Conservation (phyloP, 2,329 filamentous ascomycete species). For the Arthrobotrys sinensis region DNA sequence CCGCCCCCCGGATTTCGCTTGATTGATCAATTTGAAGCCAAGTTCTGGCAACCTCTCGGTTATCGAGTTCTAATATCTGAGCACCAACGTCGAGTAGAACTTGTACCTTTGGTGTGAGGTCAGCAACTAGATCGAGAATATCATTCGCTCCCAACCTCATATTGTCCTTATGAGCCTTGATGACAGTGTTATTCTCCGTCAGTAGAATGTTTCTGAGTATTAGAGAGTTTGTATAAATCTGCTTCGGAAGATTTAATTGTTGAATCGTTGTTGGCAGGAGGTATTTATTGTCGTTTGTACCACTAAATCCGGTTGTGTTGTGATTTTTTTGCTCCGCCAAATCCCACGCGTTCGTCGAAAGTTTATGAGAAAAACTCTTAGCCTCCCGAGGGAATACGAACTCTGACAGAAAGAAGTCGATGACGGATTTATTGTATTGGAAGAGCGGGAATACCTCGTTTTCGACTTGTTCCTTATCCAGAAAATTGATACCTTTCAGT, state of each 20-base stretch:
- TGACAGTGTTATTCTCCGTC: conserved; percentile 29
- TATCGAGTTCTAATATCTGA: conserved; percentile 76
- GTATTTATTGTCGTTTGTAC: conserved; percentile 76
- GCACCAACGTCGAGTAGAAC: conserved; percentile 82
- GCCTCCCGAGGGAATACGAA: conserved; percentile 76
- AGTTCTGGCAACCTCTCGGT: conserved; percentile 71
- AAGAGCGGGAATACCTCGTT: conserved; percentile 72
- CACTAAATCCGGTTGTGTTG: conserved; percentile 77
- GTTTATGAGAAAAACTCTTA: conserved; percentile 76
- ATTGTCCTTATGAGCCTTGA: conserved; percentile 63
- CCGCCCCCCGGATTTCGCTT: conserved; percentile 66
- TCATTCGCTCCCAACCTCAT: conserved; percentile 63
- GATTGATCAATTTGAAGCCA: conserved; percentile 70
- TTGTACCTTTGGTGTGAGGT: conserved; percentile 68
- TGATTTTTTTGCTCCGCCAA: conserved; percentile 69
- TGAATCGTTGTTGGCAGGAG: conserved; percentile 73
- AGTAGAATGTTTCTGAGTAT: conserved; percentile 70
- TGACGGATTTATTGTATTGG: conserved; percentile 70
- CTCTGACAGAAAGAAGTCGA: conserved; percentile 76
- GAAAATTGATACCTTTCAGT: conserved; percentile 65
- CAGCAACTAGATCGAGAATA: conserved; percentile 70
- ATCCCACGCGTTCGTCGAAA: conserved; percentile 78
- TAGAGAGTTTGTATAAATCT: conserved; percentile 78
- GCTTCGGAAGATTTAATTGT: conserved; percentile 72
- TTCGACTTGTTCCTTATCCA: conserved; percentile 67